Evolutionary conservation across 2,329 filamentous ascomycete species (phyloP), one percentile per base, ranked within the genome.

Genomic region (Aspergillus carbonarius): DNA sequence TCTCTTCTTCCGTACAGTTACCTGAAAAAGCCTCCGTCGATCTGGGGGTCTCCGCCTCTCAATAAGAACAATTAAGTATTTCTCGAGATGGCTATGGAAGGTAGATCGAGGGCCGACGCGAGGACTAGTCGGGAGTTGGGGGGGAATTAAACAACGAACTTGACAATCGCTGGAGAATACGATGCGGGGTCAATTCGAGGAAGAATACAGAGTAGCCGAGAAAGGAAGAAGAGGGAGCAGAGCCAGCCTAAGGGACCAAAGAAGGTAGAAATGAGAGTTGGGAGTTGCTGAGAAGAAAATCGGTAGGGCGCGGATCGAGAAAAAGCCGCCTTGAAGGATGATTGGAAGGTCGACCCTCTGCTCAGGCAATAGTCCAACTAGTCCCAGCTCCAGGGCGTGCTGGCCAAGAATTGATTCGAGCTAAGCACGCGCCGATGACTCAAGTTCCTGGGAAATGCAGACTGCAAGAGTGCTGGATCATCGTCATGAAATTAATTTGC

Each of bases 281-380:
- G 40, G 52, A 47, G 9, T 12, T 48, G 23, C 48, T 47, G 55
- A 59, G 51, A 34, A 35, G 50, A 49, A 55, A 48, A 51, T 46
- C 58, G 62, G 58, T 60, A 63, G 47, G 56, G 60, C 60, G 58
- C 57, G 62, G 62, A 64, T 60, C 34, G 52, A 55, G 52, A 53
- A 46, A 56, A 54, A 54, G 44, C 60, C 53, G 57, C 54, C 55
- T 44, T 37, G 51, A 44, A 25, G 42, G 44, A 32, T 54, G 55
- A 39, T 46, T 52, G 37, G 32, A 50, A 57, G 50, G 34, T 25
- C 13, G 47, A 46, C 34, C 50, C 46, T 40, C 50, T 58, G 15
- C 51, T 62, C 57, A 55, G 20, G 57, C 54, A 58, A 62, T 62
- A 60, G 60, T 55, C 23, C 48, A 40, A 20, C 15, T 54, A 48